Evolutionary conservation across 1,284 basidiomycete species (phyloP), one percentile per base, ranked within the genome.

Genomic region (Ganoderma resinaceum): DNA sequence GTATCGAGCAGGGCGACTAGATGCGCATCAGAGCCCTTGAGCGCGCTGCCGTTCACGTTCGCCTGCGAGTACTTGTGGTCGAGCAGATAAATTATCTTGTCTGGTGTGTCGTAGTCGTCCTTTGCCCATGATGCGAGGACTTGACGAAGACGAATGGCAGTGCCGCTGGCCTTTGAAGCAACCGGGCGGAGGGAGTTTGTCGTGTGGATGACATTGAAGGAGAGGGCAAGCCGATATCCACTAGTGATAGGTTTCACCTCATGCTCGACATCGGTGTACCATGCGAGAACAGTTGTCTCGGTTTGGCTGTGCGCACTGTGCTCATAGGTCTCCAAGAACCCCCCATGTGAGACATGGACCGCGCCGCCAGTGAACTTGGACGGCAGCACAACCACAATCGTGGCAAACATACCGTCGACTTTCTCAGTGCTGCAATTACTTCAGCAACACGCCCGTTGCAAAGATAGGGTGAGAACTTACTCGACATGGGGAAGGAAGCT

Each of bases 201-300:
- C 2, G 74, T 74, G 42, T 74, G 71, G 2, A 74, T 59, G 57
- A 86, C 79, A 65, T 86, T 84, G 74, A 83, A 86, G 0, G 82
- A 80, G 12, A 87, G 80, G 0, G 83, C 84, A 18, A 86, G 77
- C 11, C 82, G 83, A 63, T 82, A 83, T 2, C 85, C 85, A 31
- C 79, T 77, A 1, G 80, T 82, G 46, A 87, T 76, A 4, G 82
- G 81, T 66, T 84, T 82, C 62, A 86, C 78, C 73, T 83, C 82
- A 66, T 85, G 83, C 33, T 75, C 73, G 52, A 85, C 84, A 66
- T 84, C 83, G 4, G 83, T 84, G 67, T 85, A 87, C 84, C 85
- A 86, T 1, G 84, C 79, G 8, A 86, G 74, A 11, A 85, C 77
- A 2, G 80, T 76, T 0, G 82, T 83, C 7, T 74, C 72, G 5